phyloP scores from a whole-genome alignment of 768 basidiomycete genomes.

The Lactifluus subvellereus region DNA sequence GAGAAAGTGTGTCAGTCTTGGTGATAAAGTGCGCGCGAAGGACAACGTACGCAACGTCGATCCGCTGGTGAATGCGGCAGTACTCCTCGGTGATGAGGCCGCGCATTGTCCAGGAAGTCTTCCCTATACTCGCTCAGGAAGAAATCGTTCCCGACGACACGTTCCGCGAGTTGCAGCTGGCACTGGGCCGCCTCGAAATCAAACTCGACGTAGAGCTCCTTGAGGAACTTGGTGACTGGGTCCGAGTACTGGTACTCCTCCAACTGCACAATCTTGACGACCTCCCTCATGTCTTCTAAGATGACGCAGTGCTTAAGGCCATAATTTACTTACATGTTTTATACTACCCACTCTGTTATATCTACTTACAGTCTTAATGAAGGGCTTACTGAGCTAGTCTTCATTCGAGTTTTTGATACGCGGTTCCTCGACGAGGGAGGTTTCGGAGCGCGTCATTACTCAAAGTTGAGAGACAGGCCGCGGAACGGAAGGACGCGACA shows the following conservation, averaged over 20 bases:
- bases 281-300: conserved; percentile 41
- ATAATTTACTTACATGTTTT: too few species aligned
- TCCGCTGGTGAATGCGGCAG: conserved; percentile 92
- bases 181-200: conserved; percentile 94
- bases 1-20: background rate
- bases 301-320: too few species aligned
- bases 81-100: conserved; percentile 94
- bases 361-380: too few species aligned
- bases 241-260: conserved; percentile 97
- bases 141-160: conserved; percentile 86
- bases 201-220: conserved; percentile 91
- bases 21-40: background rate
- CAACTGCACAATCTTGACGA: conserved; percentile 89
- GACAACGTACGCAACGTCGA: conserved; percentile 68
- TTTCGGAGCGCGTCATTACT: too few species aligned
- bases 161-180: conserved; percentile 70
- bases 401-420: too few species aligned
- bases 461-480: too few species aligned
- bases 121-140: conserved; percentile 88
- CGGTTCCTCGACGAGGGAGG: too few species aligned
- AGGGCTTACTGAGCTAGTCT: too few species aligned
- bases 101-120: conserved; percentile 94
- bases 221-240: conserved; percentile 88
- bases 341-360: too few species aligned
- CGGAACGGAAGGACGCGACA: too few species aligned